Evolutionary conservation across 2,329 filamentous ascomycete genomes (phyloP), one percentile per base, ranked within the genome.

Genomic region (Xylaria polymorpha): DNA sequence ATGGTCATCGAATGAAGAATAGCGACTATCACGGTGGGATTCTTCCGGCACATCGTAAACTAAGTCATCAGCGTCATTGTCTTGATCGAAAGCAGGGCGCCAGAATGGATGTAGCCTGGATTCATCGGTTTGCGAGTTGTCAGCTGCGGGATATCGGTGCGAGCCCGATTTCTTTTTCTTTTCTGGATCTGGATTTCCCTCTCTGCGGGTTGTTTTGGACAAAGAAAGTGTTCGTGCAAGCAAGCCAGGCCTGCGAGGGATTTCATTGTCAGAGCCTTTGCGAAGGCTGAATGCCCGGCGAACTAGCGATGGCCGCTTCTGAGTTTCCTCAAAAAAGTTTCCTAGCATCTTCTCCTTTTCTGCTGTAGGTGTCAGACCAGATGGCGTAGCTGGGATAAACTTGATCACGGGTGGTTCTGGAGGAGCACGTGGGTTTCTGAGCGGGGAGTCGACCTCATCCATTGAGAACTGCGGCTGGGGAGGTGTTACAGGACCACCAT

Each of bases 351-450:
- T 81, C 64, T 85, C 81, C 73, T 83, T 85, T 70, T 90, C 87
- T 1, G 83, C 75, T 1, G 84, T 81, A 10, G 88, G 87, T 1
- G 88, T 90, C 51, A 86, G 75, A 1, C 86, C 88, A 1, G 87
- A 89, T 3, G 88, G 88, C 0, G 88, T 90, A 32, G 88, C 88
- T 0, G 88, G 88, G 41, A 88, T 90, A 68, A 91, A 88, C 65
- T 88, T 85, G 73, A 91, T 85, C 1, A 79, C 80, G 10, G 83
- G 84, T 6, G 79, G 87, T 70, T 84, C 80, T 22, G 88, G 88
- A 6, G 88, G 87, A n/a, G 82, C 83, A 56, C 88, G 85, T 15
- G 88, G 88, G 71, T 91, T 91, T 64, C 87, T 83, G 41, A 90
- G 80, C 8, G 88, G 88, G 15, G 88, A 91, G 73, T 90, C 87